Evolutionary conservation across 164 flowering plant genomes (phyloP).

Genomic region (Nelumbo lutea): DNA sequence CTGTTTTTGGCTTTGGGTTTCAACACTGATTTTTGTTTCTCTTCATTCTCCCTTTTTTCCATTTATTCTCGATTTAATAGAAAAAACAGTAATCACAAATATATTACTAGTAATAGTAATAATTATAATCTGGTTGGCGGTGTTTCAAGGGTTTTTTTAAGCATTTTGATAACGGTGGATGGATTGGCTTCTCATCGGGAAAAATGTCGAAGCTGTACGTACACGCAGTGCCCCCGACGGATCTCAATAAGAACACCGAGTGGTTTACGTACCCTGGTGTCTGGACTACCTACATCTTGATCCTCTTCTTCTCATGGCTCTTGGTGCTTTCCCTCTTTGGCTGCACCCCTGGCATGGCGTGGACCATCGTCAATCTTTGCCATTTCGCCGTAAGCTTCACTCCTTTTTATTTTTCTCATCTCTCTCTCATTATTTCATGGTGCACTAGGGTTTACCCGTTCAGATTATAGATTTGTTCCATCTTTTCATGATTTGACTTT

Average conservation of each 20-base stretch:
- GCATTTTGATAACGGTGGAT: background rate
- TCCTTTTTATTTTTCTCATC: slow-evolving; percentile 1
- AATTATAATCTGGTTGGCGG: no score
- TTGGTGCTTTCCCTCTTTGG: slow-evolving; percentile 57
- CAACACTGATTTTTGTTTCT: no score
- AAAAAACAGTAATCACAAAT: no score
- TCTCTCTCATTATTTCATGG: background rate
- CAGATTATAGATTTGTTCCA: background rate
- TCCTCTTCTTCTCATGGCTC: slow-evolving; percentile 78
- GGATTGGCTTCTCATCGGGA: background rate
- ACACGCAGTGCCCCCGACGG: slow-evolving; percentile 59
- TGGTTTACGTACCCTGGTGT: slow-evolving; percentile 85
- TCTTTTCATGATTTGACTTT: background rate
- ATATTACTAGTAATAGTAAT: no score
- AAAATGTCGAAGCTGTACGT: slow-evolving; percentile 61
- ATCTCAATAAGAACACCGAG: slow-evolving; percentile 83
- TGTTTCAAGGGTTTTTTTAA: background rate
- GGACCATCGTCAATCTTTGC: slow-evolving; percentile 72
- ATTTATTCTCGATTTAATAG: no score
- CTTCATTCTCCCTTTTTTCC: no score
- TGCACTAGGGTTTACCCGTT: background rate
- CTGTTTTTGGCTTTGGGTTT: no score
- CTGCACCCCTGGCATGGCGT: slow-evolving; percentile 77
- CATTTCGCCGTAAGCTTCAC: slow-evolving; percentile 43
- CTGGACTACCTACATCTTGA: slow-evolving; percentile 75